Base-by-base conservation (phyloP, 305 asterid genomes). In the Lippia alba region DNA sequence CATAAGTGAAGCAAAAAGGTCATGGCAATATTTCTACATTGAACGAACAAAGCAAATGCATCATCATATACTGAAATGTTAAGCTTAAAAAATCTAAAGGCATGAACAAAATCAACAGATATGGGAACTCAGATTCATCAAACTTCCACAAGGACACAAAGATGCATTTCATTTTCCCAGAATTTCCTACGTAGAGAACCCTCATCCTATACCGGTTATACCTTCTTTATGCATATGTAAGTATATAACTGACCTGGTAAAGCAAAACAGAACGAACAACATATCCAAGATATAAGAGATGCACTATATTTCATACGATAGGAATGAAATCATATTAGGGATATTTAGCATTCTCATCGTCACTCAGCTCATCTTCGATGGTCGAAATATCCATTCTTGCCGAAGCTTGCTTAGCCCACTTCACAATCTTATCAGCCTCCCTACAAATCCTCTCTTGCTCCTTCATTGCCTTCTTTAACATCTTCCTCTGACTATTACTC, bases 351-450 rank as follows among this genome's bases (percentile, higher is more conserved):
- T 66, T 74, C 45, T 83, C 97, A 34, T 73, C 67, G 74, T 82
- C 91, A 73, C 88, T 84, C 24, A 85, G 75, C 72, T 81, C 91
- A 81, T 84, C 92, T 70, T 84, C 91, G 71, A 89, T 76, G 66
- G 85, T 76, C 12, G 90, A 76, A 74, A 80, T 62, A 51, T 86
- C 90, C 85, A 90, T 80, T 77, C 98, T 83, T 18, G 91, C 86
- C 74, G 96, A 90, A 62, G 87, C 96, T 33, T 90, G 96, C 64
- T 90, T 90, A 74, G 96, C 96, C 96, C 94, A 88, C 80, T 84
- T 85, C 66, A 88, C 92, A 79, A 90, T 92, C 61, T 90, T 90
- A 67, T 92, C 95, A 64, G 96, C 98, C 73, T 92, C 97, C 70
- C 84, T 85, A 56, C 81, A 84, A 15, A 92, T 79, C 85, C 71